Base-by-base conservation (phyloP, 306 rosid species). In the Corylus heterophylla region DNA sequence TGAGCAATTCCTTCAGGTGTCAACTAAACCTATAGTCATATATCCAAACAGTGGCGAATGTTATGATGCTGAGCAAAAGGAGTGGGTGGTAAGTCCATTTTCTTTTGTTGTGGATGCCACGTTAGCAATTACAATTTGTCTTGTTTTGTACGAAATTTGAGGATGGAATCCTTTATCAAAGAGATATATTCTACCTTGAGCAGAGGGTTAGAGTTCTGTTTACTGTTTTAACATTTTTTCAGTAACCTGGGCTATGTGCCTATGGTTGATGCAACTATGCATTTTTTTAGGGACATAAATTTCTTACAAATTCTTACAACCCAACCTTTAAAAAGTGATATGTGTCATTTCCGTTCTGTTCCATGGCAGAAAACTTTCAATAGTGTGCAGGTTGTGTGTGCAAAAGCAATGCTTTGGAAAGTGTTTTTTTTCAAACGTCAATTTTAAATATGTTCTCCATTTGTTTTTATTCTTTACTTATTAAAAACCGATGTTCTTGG, bases 1-100 rank as follows among this genome's bases (percentile, higher is more conserved):
- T 73, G 3, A 71, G 11, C 76, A n/a, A 69, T 76, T 76, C 82
- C 80, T 74, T 79, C 73, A 88, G 89, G 89, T 76, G 83, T 71
- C 88, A 74, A 79, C 88, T 49, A 88, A 88, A 71, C 92, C 92
- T 44, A 75, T 88, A 77, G 31, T 84, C 59, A 75, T 86, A 68
- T 88, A 88, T 84, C 92, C 92, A 59, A 88, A 88, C 80, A 88
- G 92, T 54, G 92, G 92, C 63, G 92, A 88, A 84, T 81, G 78
- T n/a, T 88, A 86, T n/a, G 88, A 86, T 69, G 86, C 74, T 44
- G 71, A 77, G 25, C 49, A 2, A 42, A 88, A 86, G 74, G 64
- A 77, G 80, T 86, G 92, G 92, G 80, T 88, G 74, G 92, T 88
- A 81, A 84, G 92, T 80, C 72, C 62, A 47, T 77, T 76, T 54